Percentiles rank a stretch among this genome's conserved stretches.
Conservation (phyloP, 2,329 filamentous ascomycete genomes). For the Onygena corvina region DNA sequence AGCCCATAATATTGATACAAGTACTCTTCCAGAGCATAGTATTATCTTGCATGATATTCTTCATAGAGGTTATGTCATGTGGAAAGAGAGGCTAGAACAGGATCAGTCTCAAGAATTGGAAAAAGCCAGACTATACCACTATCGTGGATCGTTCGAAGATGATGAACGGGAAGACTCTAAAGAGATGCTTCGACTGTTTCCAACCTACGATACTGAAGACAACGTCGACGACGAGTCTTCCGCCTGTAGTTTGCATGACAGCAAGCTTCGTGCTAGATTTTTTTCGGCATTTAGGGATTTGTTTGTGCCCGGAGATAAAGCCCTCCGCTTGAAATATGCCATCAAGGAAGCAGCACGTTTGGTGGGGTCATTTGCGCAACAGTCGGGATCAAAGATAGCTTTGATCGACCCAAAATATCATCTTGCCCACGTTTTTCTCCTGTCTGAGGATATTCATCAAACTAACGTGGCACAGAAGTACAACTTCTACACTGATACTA, state of each 20-base stretch:
- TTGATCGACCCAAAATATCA: conserved; percentile 39
- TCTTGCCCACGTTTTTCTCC: conserved; percentile 54
- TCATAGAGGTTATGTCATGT: conserved; percentile 62
- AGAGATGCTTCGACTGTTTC: conserved; percentile 72
- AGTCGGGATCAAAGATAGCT: conserved; percentile 18
- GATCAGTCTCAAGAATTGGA: conserved; percentile 65
- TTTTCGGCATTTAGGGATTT: conserved; percentile 47
- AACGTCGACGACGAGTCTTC: conserved; percentile 28
- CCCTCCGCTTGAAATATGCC: conserved; percentile 24
- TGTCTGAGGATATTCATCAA: conserved; percentile 43
- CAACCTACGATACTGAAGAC: conserved; percentile 53
- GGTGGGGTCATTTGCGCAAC: conserved; percentile 27
- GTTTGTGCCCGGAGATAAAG: conserved; percentile 24
- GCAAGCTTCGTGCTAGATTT: conserved; percentile 48
- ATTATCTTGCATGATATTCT: conserved; percentile 54
- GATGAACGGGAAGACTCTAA: conserved; percentile 61
- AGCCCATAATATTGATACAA: conserved; percentile 25
- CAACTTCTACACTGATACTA: conserved; percentile 82
- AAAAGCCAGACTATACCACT: conserved; percentile 69
- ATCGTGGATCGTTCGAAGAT: conserved; percentile 64
- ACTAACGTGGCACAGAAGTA: conserved; percentile 42
- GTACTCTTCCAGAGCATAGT: conserved; percentile 35
- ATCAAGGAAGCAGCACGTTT: conserved; percentile 26
- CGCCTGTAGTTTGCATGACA: conserved; percentile 31
- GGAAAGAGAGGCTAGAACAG: conserved; percentile 62